Conservation (phyloP, 1,139 yeast species). For the Zygoascus sp. region DNA sequence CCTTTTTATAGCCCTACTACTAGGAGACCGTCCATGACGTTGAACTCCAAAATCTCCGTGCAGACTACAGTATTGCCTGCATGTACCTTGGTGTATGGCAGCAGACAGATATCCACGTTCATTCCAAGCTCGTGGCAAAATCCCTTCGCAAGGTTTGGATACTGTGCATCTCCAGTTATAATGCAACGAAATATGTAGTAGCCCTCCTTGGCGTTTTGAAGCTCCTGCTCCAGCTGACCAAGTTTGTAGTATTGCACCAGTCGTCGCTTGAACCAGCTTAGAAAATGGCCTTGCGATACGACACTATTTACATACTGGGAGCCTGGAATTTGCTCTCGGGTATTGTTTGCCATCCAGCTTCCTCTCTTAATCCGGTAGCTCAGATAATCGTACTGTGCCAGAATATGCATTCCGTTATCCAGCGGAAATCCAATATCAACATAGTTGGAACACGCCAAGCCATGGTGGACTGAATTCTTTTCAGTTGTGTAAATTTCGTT, state of each 20-base stretch:
- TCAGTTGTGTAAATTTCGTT: slow-evolving; percentile 12
- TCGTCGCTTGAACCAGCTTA: slow-evolving; percentile 15
- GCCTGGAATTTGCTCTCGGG: neutral
- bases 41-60: slow-evolving; percentile 32
- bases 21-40: slow-evolving; percentile 30
- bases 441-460: slow-evolving; percentile 24
- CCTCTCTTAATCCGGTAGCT: neutral
- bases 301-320: neutral
- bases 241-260: slow-evolving; percentile 21
- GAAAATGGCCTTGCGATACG: slow-evolving; percentile 14
- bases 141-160: slow-evolving; percentile 27
- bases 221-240: slow-evolving; percentile 22
- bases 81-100: slow-evolving; percentile 24
- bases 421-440: slow-evolving; percentile 26
- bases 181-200: slow-evolving; percentile 28
- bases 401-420: slow-evolving; percentile 20
- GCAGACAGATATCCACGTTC: slow-evolving; percentile 25
- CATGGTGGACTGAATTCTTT: slow-evolving; percentile 18
- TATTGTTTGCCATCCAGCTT: slow-evolving; percentile 1
- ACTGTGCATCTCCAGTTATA: slow-evolving; percentile 20
- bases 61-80: slow-evolving; percentile 35
- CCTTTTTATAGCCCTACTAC: slow-evolving; percentile 29
- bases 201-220: slow-evolving; percentile 14
- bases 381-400: slow-evolving; percentile 21
- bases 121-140: slow-evolving; percentile 29